Percentiles rank a stretch among this genome's conserved stretches.
These are phyloP conservation scores for Ascochyta clinopodiicola DNA, from an alignment of 2,329 filamentous ascomycete genomes.

Conservation along the genomic window DNA sequence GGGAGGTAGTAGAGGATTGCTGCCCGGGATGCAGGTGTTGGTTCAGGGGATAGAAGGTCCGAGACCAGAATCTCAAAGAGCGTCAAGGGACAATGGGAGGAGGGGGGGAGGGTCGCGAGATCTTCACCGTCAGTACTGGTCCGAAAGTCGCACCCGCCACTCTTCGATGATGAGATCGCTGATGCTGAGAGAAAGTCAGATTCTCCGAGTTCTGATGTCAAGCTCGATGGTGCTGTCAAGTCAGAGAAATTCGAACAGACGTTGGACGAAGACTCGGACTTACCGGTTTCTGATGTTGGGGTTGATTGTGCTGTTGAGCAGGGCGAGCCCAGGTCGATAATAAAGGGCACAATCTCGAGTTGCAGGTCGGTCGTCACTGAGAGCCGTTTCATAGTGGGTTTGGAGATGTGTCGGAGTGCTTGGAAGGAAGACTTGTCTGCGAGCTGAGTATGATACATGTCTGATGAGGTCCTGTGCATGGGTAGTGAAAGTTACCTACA, in stretches of 20 bases:
- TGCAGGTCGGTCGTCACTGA: background rate
- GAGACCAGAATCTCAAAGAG: background rate
- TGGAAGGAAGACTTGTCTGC: background rate
- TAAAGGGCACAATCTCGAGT: background rate
- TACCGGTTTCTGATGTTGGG: background rate
- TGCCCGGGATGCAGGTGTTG: background rate
- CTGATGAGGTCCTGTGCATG: background rate
- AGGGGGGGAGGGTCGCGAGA: background rate
- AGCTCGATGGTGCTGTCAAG: no score
- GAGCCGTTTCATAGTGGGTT: background rate
- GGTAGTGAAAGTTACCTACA: background rate
- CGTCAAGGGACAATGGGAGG: background rate
- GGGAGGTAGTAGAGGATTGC: slow-evolving; percentile 1
- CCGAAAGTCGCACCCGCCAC: background rate
- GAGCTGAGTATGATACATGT: background rate
- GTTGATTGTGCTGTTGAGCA: background rate
- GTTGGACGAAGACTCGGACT: background rate
- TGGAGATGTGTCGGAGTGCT: background rate
- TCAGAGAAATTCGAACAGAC: no score
- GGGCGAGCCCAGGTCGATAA: background rate
- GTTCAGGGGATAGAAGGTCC: background rate
- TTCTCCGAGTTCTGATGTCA: no score
- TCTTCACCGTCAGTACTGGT: background rate
- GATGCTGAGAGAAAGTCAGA: background rate
- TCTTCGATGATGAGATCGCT: background rate